A percentile compares a stretch with the other conserved stretches of the same genome.
These are phyloP conservation scores for Juncus inflexus DNA, from an alignment of 176 grass and related monocot genomes.

Conservation along the genomic window DNA sequence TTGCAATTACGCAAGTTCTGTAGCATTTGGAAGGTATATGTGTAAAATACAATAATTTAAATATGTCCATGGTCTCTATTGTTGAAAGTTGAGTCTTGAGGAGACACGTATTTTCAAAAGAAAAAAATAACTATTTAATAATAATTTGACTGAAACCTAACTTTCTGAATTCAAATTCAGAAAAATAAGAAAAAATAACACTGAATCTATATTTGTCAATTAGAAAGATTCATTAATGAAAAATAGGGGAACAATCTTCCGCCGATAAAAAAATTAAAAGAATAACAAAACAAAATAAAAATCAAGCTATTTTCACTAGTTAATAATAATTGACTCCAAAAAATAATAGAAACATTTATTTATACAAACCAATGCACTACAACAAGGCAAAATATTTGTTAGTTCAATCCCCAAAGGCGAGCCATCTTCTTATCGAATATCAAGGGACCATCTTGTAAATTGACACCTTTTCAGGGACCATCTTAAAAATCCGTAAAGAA, in stretches of 20 bases:
- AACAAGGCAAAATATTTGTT: neutral
- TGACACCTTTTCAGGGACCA: neutral
- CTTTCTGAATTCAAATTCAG: slow-evolving; percentile 5
- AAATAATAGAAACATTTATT: slow-evolving; percentile 16
- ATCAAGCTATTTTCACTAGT: slow-evolving; percentile 11
- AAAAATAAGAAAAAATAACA: neutral
- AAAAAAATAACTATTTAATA: neutral
- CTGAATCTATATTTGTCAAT: neutral
- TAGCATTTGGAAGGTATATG: no score
- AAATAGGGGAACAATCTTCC: neutral
- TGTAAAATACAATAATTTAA: no score
- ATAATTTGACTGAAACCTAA: neutral
- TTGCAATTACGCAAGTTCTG: no score
- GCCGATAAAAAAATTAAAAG: neutral
- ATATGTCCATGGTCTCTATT: no score
- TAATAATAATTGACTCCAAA: neutral
- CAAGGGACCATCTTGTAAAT: neutral
- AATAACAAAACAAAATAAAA: slow-evolving; percentile 5
- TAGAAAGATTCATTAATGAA: slow-evolving; percentile 3
- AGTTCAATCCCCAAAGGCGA: slow-evolving; percentile 8
- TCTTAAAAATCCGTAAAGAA: neutral
- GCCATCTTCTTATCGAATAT: neutral
- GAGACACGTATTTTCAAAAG: neutral
- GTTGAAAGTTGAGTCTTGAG: no score
- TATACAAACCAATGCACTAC: slow-evolving; percentile 11